Evolutionary conservation across 192 early-diverging fungal species (phyloP), one percentile per base, ranked within the genome.

Genomic region (Lobulomyces angularis): DNA sequence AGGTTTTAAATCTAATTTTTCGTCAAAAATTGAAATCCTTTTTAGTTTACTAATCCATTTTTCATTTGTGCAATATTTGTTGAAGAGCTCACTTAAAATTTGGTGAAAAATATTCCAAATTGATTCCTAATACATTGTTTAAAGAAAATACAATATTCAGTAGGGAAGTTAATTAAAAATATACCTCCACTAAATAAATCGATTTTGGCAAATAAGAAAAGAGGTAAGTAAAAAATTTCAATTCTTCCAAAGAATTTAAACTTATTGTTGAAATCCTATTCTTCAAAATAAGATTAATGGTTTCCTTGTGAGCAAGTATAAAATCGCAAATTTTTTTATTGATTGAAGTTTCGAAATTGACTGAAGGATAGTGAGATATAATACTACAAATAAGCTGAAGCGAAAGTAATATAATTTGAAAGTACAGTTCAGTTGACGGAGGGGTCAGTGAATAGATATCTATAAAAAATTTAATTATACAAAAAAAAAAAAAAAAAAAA

Each of bases 321-420:
- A 66, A 63, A 5, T 19, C 32, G 4, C 66, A 58, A 17, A 65
- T 46, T 53, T 66, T 12, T 8, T 8, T 52, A 53, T 49, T 71
- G 59, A 2, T 62, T 48, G 8, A 50, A 53, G 23, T 48, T 41
- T 22, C 53, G 49, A 50, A 61, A 58, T 55, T 63, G 59, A 46
- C 59, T 45, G 9, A 50, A 45, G 48, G 53, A 59, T 19, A 54
- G 55, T 45, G 61, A 45, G 19, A 53, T 42, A 59, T 66, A 28
- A 82, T 56, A 8, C 59, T 59, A 5, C 64, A 45, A 11, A 85
- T 34, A 41, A 85, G 58, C 27, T 73, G 48, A n/a, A 85, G 56
- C 11, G 69, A 62, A 0, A 73, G 82, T 36, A 71, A 62, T 6
- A 80, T 46, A 27, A 80, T 66, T 43, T 71, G 58, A 52, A 81